These are phyloP conservation scores for Alternaria infectoria DNA, from an alignment of 2,329 filamentous ascomycete species.

Conservation along the genomic window DNA sequence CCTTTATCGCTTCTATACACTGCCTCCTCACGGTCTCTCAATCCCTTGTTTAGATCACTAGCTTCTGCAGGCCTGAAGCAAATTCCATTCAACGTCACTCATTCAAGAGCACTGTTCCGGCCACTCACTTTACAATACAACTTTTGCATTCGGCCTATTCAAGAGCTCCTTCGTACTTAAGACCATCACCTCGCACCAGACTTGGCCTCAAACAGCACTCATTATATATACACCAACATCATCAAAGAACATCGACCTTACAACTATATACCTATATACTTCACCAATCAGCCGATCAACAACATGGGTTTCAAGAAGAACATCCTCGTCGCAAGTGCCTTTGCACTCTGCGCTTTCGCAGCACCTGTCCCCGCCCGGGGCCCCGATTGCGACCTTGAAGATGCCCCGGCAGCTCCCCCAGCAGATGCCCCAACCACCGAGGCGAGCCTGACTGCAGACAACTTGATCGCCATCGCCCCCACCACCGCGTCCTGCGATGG, in stretches of 20 bases:
- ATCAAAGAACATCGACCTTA: background rate
- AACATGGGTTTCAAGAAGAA: constrained; percentile 36
- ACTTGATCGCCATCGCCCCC: constrained; percentile 64
- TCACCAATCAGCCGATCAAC: constrained; percentile 7
- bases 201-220: background rate
- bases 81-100: constrained; percentile 12
- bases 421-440: constrained; percentile 1
- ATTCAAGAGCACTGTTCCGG: constrained; percentile 2
- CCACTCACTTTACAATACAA: background rate
- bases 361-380: constrained; percentile 18
- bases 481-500: constrained; percentile 60
- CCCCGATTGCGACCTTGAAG: constrained; percentile 3
- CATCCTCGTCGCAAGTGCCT: constrained; percentile 28
- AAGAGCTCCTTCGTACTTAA: background rate
- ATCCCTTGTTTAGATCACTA: constrained; percentile 17
- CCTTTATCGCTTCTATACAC: constrained; percentile 5
- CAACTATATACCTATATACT: background rate
- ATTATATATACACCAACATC: background rate
- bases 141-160: background rate
- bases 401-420: background rate
- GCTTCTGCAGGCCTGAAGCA: constrained; percentile 19
- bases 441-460: constrained; percentile 26
- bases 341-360: constrained; percentile 49
- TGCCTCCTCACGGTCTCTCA: constrained; percentile 19
- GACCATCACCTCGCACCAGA: background rate